Evolutionary conservation across 1,139 yeast genomes (phyloP), one percentile per base, ranked within the genome.

Genomic region (Debaryomyces sp.): DNA sequence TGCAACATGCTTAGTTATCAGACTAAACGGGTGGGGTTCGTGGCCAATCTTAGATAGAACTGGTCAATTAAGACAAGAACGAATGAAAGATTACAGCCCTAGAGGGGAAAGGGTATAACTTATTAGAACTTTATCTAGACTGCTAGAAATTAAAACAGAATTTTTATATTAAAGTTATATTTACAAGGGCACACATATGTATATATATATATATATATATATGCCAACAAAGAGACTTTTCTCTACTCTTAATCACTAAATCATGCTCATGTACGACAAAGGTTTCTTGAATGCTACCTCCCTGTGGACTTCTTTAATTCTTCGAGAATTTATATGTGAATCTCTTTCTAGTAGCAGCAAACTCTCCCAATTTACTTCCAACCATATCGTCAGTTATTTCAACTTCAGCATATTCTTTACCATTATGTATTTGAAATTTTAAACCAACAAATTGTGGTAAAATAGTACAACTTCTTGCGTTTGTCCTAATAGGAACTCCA

Each of bases 381-480:
- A 94, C 97, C 99, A 94, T 94, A 59, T 94, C 96, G 62, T 94
- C 98, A 9, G 88, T 83, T 30, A 94, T 81, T 58, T 87, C 92
- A 44, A 94, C 80, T 48, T 91, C 92, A 44, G 91, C 96, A 64
- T 92, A 94, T 57, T 91, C 96, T 67, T 87, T 89, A 34, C 99
- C 99, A 69, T 94, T 94, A 70, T 94, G 99, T 41, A 94, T 89
- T 70, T 94, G 96, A 69, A 94, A 94, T 62, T 85, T 87, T 52
- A 91, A 77, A 6, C 99, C 99, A 33, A 94, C 97, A 71, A 94
- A 92, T 66, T 89, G 96, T 21, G 99, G 99, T 47, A 94, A 75
- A 50, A 94, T 89, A 21, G 98, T 94, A 64, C 98, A 94, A 38
- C 95, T 78, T 65, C 99, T 81, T 42, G 97, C 97, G 61, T 91